A percentile compares a stretch with the other conserved stretches of the same genome.
These are phyloP conservation scores for Candida ulmi DNA, from an alignment of 805 yeast genomes.

Conservation along the genomic window DNA sequence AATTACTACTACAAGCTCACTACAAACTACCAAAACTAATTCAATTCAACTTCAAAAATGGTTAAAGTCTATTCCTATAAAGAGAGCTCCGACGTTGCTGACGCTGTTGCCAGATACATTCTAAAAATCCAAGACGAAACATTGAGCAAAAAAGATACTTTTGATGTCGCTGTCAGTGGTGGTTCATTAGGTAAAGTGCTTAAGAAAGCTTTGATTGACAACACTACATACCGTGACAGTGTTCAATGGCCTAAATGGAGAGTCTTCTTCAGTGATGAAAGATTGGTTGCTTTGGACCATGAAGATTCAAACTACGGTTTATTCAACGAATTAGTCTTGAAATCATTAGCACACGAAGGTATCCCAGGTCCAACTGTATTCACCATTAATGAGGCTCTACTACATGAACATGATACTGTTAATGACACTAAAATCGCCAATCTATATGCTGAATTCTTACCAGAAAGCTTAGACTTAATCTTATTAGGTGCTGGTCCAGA, in stretches of 20 bases:
- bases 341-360: constrained; percentile 31
- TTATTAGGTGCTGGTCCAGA: constrained; percentile 93
- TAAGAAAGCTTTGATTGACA: constrained; percentile 58
- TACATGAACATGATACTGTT: constrained; percentile 47
- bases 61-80: constrained; percentile 35
- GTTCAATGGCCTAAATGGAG: constrained; percentile 73
- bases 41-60: constrained; percentile 19
- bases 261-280: constrained; percentile 84
- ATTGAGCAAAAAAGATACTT: constrained; percentile 37
- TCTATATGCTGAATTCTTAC: constrained; percentile 56
- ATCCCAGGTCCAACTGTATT: constrained; percentile 49
- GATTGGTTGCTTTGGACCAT: constrained; percentile 78
- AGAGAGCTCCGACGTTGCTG: constrained; percentile 56
- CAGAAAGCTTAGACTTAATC: constrained; percentile 54
- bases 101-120: constrained; percentile 58
- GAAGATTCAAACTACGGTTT: constrained; percentile 84
- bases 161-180: constrained; percentile 82
- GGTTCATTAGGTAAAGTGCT: constrained; percentile 79
- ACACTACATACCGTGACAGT: constrained; percentile 35
- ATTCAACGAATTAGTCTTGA: constrained; percentile 48
- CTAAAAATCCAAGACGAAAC: constrained; percentile 58
- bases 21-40: no score
- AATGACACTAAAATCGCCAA: constrained; percentile 49
- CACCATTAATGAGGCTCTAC: constrained; percentile 59
- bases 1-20: not conserved